Base-by-base conservation (phyloP, 345 rosid genomes). In the Rhodomyrtus tomentosa region DNA sequence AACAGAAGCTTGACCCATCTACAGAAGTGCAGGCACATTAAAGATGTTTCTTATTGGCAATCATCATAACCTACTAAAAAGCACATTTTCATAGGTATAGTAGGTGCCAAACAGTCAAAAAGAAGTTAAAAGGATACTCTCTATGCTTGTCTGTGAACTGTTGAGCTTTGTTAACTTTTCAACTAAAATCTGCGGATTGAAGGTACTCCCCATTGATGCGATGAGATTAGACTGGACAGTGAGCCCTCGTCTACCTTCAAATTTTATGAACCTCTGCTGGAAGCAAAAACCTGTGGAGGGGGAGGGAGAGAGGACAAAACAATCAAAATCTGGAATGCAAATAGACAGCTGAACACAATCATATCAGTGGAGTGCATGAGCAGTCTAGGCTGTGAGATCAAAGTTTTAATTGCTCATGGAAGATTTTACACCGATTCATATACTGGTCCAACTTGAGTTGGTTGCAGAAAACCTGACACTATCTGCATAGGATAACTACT, bases 91-190 rank as follows among this genome's bases (percentile, higher is more conserved):
- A 48, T 62, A 36, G 74, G 22, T 29, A 62, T 4, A 42, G 52
- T 27, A 25, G 73, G 82, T 59, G 81, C 81, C n/a, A 32, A 40
- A 84, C 55, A 80, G 21, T 49, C 36, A 88, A 83, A 15, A 11
- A 76, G 10, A 73, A 79, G 45, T 82, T 21, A 81, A 89, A 79
- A 95, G 98, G 99, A 97, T 97, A 97, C 99, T 97, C 90, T 97
- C 99, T 81, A 97, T 97, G 96, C 99, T 95, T 40, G 99, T 92
- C 88, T 97, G 99, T 32, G 99, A 87, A 83, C 59, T 93, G 89
- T 95, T 95, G 88, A 97, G 99, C 92, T 95, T 97, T 81, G 92
- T 90, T 72, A 97, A 95, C 93, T 97, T 97, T 59, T 97, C 99
- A 83, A 93, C 92, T 84, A 97, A 91, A 82, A 97, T 95, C 88